A percentile compares a stretch with the other conserved stretches of the same genome.
Evolutionary conservation across 2,329 filamentous ascomycete species (phyloP).

Genomic region (Colletotrichum spinosum): DNA sequence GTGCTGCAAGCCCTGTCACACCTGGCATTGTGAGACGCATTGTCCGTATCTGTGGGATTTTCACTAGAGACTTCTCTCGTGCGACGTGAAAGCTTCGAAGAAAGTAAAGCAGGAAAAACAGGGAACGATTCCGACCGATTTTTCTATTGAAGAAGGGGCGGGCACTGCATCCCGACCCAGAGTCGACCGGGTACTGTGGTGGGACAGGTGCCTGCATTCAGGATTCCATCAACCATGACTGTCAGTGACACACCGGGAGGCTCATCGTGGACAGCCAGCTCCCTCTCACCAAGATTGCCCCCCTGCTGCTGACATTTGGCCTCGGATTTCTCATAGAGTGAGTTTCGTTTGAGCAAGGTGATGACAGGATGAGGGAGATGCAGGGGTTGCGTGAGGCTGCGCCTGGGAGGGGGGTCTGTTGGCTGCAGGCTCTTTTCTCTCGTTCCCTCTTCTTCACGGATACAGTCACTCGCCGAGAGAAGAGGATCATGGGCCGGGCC

Average conservation of each 20-base stretch:
- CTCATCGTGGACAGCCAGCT: neutral
- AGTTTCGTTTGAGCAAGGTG: constrained; percentile 6
- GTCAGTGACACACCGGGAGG: constrained; percentile 24
- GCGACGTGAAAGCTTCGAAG: constrained; percentile 12
- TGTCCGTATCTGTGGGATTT: constrained; percentile 22
- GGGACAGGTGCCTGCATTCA: constrained; percentile 26
- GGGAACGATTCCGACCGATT: no score
- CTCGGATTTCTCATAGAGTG: no score
- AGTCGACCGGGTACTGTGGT: neutral
- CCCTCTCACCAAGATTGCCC: neutral
- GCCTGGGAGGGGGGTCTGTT: no score
- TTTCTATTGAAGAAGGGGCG: no score
- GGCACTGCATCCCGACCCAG: no score
- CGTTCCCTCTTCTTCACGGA: no score
- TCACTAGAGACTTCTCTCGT: constrained; percentile 12
- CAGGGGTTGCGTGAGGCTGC: neutral
- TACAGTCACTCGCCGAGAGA: no score
- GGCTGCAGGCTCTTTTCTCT: no score
- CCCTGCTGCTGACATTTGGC: no score
- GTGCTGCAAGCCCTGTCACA: constrained; percentile 22
- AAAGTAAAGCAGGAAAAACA: neutral
- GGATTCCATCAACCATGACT: constrained; percentile 13
- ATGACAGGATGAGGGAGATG: neutral
- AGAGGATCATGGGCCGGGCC: no score
- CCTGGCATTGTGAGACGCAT: neutral